Evolutionary conservation across 108 stramenopile genomes (phyloP).

Genomic region (Schizochytrium sp.): DNA sequence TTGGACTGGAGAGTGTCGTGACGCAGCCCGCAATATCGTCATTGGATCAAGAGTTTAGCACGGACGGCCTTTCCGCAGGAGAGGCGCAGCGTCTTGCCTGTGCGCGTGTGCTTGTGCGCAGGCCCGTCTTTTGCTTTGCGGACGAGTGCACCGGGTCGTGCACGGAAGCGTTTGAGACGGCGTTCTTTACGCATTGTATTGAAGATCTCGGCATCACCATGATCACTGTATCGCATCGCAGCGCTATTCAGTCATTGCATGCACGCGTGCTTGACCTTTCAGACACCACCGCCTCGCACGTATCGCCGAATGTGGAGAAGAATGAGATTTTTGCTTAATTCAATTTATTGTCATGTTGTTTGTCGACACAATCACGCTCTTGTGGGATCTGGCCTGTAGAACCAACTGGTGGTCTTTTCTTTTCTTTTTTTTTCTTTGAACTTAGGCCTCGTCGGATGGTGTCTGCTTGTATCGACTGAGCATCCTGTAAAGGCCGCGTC

Average conservation of each 20-base stretch:
- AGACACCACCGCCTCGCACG: neutral
- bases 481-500: neutral
- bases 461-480: neutral
- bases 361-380: too few relatives aligned
- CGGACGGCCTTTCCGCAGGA: neutral
- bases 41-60: neutral
- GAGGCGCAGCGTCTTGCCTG: constrained; percentile 12
- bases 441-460: neutral
- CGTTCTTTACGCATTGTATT: neutral
- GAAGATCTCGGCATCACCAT: neutral
- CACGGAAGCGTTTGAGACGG: neutral
- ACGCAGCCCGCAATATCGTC: too few relatives aligned
- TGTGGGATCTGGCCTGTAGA: too few relatives aligned
- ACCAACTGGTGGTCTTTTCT: neutral
- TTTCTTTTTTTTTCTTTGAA: too few relatives aligned
- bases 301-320: too few relatives aligned
- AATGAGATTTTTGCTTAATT: too few relatives aligned
- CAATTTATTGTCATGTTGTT: too few relatives aligned
- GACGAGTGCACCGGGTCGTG: neutral
- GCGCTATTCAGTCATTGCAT: neutral
- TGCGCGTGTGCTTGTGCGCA: neutral
- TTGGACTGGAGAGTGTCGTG: neutral
- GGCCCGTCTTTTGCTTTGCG: neutral
- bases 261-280: neutral
- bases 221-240: neutral